Percentiles rank a stretch among this genome's conserved stretches.
phyloP scores from a whole-genome alignment of 2,329 filamentous ascomycete genomes.

The Aspergillus flavus region DNA sequence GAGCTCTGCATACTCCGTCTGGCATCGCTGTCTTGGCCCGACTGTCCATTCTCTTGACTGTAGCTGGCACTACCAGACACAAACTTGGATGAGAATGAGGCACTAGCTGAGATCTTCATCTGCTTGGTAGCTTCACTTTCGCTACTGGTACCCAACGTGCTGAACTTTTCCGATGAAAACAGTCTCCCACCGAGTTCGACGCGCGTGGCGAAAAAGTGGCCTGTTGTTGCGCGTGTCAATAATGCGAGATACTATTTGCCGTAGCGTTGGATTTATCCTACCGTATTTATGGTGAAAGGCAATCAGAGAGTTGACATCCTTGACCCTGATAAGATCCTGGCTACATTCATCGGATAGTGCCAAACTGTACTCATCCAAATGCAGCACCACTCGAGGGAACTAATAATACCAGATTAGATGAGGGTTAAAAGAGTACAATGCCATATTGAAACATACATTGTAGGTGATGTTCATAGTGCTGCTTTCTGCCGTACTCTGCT shows the following conservation, averaged over 20 bases:
- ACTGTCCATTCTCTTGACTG: background rate
- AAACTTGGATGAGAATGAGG: background rate
- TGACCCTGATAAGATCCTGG: background rate
- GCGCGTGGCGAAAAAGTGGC: background rate
- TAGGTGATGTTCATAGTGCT: background rate
- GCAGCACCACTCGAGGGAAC: background rate
- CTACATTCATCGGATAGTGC: background rate
- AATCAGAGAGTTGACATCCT: background rate
- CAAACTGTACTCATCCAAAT: background rate
- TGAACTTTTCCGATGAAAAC: background rate
- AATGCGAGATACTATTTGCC: rapidly evolving
- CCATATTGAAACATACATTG: background rate
- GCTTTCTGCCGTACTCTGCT: background rate
- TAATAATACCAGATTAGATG: background rate
- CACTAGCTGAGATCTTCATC: background rate
- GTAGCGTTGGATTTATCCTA: background rate
- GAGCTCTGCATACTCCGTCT: background rate
- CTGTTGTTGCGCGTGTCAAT: background rate
- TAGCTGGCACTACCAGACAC: background rate
- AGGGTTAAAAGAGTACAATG: no score
- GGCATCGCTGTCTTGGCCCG: background rate
- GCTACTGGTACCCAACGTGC: background rate
- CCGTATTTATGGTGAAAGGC: background rate
- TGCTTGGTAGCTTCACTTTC: background rate
- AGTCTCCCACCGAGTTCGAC: background rate